Percentiles rank a stretch among this genome's conserved stretches.
phyloP scores from a whole-genome alignment of 352 stramenopile genomes.

The Globisporangium spiculum region DNA sequence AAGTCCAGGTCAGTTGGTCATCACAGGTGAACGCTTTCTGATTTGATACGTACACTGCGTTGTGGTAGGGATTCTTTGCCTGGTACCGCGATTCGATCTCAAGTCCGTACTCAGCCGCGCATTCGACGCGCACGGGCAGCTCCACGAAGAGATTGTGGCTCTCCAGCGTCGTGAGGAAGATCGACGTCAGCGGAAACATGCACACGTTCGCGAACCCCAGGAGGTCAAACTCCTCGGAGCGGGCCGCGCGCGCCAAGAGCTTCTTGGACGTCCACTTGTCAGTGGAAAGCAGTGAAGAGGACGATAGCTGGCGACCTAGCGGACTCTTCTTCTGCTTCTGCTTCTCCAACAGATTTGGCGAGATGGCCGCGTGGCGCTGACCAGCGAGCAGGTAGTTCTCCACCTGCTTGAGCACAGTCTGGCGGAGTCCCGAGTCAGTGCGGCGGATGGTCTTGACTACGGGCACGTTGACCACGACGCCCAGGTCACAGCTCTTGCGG shows the following conservation, averaged over 20 bases:
- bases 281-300: slow-evolving; percentile 6
- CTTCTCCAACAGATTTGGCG: neutral
- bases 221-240: slow-evolving; percentile 48
- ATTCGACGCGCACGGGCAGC: slow-evolving; percentile 53
- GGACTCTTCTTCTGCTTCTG: neutral
- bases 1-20: neutral
- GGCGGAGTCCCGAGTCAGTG: slow-evolving; percentile 44
- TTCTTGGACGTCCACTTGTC: slow-evolving; percentile 38
- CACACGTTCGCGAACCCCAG: slow-evolving; percentile 46
- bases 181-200: slow-evolving; percentile 51
- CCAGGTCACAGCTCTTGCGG: slow-evolving; percentile 32
- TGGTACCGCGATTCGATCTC: slow-evolving; percentile 72
- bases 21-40: neutral
- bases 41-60: slow-evolving; percentile 45
- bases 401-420: slow-evolving; percentile 53
- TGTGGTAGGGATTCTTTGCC: slow-evolving; percentile 78
- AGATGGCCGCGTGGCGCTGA: slow-evolving; percentile 3
- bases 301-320: neutral
- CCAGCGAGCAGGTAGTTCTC: slow-evolving; percentile 39
- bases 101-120: slow-evolving; percentile 45
- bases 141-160: slow-evolving; percentile 58
- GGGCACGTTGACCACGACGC: slow-evolving; percentile 10
- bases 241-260: slow-evolving; percentile 30
- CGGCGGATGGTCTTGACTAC: slow-evolving; percentile 37
- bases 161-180: slow-evolving; percentile 65